Evolutionary conservation across 345 rosid species (phyloP).

Genomic region (Melaleuca alternifolia): DNA sequence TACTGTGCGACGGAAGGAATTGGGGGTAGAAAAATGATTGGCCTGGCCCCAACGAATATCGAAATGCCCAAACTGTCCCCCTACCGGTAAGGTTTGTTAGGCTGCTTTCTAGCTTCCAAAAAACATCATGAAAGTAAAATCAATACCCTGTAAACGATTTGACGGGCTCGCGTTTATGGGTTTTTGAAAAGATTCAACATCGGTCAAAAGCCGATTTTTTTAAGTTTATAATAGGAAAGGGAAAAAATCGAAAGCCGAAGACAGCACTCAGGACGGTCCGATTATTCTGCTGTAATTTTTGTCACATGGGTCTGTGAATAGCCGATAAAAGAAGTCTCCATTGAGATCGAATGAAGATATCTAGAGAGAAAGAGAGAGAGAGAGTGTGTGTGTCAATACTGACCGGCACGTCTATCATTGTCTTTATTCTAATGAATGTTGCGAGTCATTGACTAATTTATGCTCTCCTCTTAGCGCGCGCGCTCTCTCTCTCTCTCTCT

Average conservation of each 20-base stretch:
- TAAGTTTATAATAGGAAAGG: neutral
- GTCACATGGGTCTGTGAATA: rapidly evolving
- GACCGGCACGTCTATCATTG: neutral
- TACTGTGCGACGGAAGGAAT: neutral
- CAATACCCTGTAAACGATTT: no score
- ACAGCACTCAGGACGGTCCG: rapidly evolving
- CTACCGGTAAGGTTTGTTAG: neutral
- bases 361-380: no score
- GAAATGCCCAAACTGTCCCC: neutral
- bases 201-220: neutral
- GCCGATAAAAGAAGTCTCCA: rapidly evolving
- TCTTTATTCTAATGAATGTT: no score
- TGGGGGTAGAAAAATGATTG: neutral
- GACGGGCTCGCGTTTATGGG: no score
- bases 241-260: neutral
- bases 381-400: neutral
- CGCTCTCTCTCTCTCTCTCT: neutral
- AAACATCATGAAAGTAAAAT: neutral
- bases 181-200: no score
- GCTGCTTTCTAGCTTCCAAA: neutral
- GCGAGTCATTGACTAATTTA: no score
- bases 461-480: neutral
- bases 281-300: rapidly evolving
- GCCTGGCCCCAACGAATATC: neutral
- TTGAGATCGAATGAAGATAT: neutral